Conservation (phyloP, 495 filamentous ascomycete species). For the Thermochaetoides thermophila region DNA sequence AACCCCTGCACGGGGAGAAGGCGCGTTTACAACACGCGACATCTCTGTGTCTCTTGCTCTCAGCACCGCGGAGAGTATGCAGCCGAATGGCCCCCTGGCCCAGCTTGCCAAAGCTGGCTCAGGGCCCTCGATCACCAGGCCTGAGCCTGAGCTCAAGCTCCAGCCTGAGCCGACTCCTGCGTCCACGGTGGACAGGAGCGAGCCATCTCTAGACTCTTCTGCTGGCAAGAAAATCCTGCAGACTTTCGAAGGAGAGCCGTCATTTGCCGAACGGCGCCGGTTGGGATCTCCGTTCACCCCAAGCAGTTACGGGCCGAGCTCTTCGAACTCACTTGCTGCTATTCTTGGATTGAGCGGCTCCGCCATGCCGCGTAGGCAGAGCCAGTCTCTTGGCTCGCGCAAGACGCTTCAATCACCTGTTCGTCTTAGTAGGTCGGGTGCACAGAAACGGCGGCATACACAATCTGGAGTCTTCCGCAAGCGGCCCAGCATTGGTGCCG, state of each 20-base stretch:
- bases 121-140: neutral
- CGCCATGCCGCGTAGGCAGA: slow-evolving; percentile 23
- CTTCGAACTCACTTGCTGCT: slow-evolving; percentile 27
- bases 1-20: slow-evolving; percentile 19
- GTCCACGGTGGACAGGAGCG: too few species aligned
- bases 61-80: slow-evolving; percentile 69
- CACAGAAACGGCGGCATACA: slow-evolving; percentile 30
- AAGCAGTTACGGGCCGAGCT: slow-evolving; percentile 36
- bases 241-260: slow-evolving; percentile 13
- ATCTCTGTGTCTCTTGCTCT: slow-evolving; percentile 73
- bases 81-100: slow-evolving; percentile 54
- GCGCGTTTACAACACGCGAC: slow-evolving; percentile 50
- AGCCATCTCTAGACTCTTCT: too few species aligned
- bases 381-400: slow-evolving; percentile 28
- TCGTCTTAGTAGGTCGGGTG: slow-evolving; percentile 29
- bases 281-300: slow-evolving; percentile 50
- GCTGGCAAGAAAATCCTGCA: too few species aligned
- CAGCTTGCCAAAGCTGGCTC: slow-evolving; percentile 30
- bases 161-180: neutral
- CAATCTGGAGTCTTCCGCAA: slow-evolving; percentile 21
- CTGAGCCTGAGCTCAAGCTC: neutral
- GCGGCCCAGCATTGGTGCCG: slow-evolving; percentile 27
- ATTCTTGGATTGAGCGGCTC: slow-evolving; percentile 21
- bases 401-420: slow-evolving; percentile 31
- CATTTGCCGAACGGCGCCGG: slow-evolving; percentile 24